These are phyloP conservation scores for Yarrowia deformans DNA, from an alignment of 805 yeast genomes.

Conservation along the genomic window DNA sequence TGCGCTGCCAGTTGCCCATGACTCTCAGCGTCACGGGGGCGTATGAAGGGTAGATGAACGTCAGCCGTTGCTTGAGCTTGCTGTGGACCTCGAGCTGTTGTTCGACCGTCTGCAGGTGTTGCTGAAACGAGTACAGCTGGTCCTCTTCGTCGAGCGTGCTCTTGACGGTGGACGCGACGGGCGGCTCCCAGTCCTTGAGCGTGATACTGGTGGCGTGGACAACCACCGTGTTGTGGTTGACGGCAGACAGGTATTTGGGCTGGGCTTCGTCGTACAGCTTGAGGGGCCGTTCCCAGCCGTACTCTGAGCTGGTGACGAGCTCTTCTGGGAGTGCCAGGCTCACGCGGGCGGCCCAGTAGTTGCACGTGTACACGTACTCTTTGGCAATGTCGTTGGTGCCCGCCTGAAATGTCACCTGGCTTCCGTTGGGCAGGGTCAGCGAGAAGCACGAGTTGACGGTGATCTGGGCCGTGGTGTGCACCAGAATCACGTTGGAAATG, in stretches of 20 bases:
- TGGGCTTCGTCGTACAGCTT: background rate
- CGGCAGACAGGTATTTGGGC: constrained; percentile 3
- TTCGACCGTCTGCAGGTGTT: constrained; percentile 53
- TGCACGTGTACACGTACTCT: constrained; percentile 76
- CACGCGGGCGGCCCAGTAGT: constrained; percentile 88
- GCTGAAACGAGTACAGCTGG: constrained; percentile 54
- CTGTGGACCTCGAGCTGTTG: constrained; percentile 55
- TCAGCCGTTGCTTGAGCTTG: constrained; percentile 51
- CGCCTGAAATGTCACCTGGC: constrained; percentile 57
- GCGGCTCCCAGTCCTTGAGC: constrained; percentile 49
- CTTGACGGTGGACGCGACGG: constrained; percentile 45
- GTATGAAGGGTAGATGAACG: background rate
- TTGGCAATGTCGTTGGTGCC: constrained; percentile 70
- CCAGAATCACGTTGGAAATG: constrained; percentile 59
- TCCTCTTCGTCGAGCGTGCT: constrained; percentile 47
- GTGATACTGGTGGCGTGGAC: constrained; percentile 43
- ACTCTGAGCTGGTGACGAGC: constrained; percentile 73
- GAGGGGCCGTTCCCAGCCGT: constrained; percentile 67
- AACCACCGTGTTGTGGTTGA: constrained; percentile 40
- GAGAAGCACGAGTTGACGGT: constrained; percentile 42
- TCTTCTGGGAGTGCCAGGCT: constrained; percentile 78
- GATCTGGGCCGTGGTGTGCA: constrained; percentile 52
- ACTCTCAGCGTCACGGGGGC: constrained; percentile 13
- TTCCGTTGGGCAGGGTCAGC: constrained; percentile 47
- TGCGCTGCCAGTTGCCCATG: constrained; percentile 48